Base-by-base conservation (phyloP, 2,329 filamentous ascomycete genomes). In the Myriosclerotinia duriaeana region DNA sequence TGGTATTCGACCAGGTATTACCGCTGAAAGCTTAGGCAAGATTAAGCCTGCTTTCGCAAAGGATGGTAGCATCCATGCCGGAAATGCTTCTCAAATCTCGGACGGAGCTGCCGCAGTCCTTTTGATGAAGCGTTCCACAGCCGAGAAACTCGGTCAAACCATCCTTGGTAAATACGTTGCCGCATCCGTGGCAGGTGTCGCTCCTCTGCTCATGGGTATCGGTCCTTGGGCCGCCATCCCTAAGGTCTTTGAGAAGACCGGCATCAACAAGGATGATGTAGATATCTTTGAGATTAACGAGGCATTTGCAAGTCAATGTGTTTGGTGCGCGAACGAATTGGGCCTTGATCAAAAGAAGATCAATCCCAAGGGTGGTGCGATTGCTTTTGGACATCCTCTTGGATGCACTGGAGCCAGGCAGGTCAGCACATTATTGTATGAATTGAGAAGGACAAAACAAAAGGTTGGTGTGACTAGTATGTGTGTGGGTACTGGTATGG, bases 271-370 rank as follows among this genome's bases (percentile, higher is more conserved):
- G 79, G 89, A 96, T 66, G 94, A 98, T 72, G 92, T 99, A 40
- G 95, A 98, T 78, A 94, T 98, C 76, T 98, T 87, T 76, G 95
- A 99, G 86, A 97, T 99, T 85, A 99, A 99, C 83, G 95, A 99
- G 85, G 95, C 95, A 1, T 99, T 99, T 78, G 95, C 95, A 42
- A 91, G 87, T 70, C 94, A 98, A 84, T 97, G 92, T 79, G 79
- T 98, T 72, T 98, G 91, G 90, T 97, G 93, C 79, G 87, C 91
- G 70, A 91, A 95, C 75, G 89, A 97, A 83, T 86, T 99, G 30
- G 89, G 89, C 54, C 80, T 99, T 38, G 90, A 92, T 64, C 77
- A 84, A 69, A 89, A 91, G 71, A 98, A 97, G 86, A 88, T 99
- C 77, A 98, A 98, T 82, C 94, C 94, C 74, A 97, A 97, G 85